Base-by-base conservation (phyloP, 208 protist species). In the Trypanosoma theileri region DNA sequence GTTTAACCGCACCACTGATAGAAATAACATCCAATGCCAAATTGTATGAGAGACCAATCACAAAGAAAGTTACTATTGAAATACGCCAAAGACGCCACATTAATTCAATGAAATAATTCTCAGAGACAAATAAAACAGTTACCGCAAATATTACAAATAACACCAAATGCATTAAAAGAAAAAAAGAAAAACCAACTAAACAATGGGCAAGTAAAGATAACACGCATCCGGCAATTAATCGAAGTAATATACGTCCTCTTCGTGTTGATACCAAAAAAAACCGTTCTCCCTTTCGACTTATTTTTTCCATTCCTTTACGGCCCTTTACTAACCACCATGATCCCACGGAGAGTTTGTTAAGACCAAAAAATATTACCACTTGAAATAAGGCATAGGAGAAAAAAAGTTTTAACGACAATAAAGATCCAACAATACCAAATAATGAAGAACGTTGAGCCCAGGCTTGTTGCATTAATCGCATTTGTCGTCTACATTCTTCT, bases 11-110 rank as follows among this genome's bases (percentile, higher is more conserved):
- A 6, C 72, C 60, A 19, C 73, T 80, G 28, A 88, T 74, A 45
- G 72, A 73, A 50, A 86, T 66, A 14, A 88, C 69, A 52, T 89
- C 86, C 26, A 75, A 40, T 16, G 75, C 78, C 21, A 82, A 9
- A 71, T 81, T 85, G 44, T 79, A 60, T 19, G 77, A 66, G 19
- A 92, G 59, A 6, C 77, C 86, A 4, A 78, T 62, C 8, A 82
- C 19, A 61, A 92, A 80, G 59, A 89, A 89, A 24, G 80, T 12
- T 0, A 79, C 28, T 17, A 89, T 13, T 0, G 80, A 66, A 11
- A 63, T 19, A 1, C 71, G 63, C 86, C 82, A 92, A 16, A 89
- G 12, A 17, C 71, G 66, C 61, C 79, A 72, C 78, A 87, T 82
- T 0, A 66, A 50, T 1, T 21, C 41, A 16, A 88, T 52, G 42